phyloP scores from a whole-genome alignment of 1,284 basidiomycete genomes.

The Malassezia caprae region DNA sequence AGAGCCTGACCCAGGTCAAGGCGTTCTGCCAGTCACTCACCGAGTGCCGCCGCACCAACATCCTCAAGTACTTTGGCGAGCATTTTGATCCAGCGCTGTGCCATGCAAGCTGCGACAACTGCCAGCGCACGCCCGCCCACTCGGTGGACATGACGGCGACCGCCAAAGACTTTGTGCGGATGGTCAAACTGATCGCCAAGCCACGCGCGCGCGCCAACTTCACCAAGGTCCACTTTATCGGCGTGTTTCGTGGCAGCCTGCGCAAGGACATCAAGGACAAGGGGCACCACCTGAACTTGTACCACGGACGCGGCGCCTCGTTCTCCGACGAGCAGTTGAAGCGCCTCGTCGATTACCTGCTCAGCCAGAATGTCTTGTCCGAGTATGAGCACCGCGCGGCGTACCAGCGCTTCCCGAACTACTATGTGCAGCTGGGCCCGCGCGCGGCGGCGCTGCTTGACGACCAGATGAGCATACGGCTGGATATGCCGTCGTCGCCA shows the following conservation, averaged over 20 bases:
- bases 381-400: slow-evolving; percentile 9
- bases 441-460: not conserved
- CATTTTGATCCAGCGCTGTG: slow-evolving; percentile 58
- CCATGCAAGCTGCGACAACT: slow-evolving; percentile 64
- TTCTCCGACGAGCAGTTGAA: slow-evolving; percentile 9
- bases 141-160: slow-evolving; percentile 54
- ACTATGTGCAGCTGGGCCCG: slow-evolving; percentile 10
- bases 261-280: slow-evolving; percentile 53
- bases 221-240: slow-evolving; percentile 52
- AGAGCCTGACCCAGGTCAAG: slow-evolving; percentile 57
- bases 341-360: slow-evolving; percentile 14
- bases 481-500: slow-evolving; percentile 7
- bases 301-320: slow-evolving; percentile 12
- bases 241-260: slow-evolving; percentile 60
- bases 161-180: slow-evolving; percentile 53
- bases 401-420: slow-evolving; percentile 14
- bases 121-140: slow-evolving; percentile 46
- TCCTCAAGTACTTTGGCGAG: slow-evolving; percentile 65
- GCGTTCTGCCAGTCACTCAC: slow-evolving; percentile 69
- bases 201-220: slow-evolving; percentile 50
- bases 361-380: slow-evolving; percentile 1
- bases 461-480: not conserved
- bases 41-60: slow-evolving; percentile 74
- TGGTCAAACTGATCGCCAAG: slow-evolving; percentile 54
- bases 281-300: slow-evolving; percentile 51